These are phyloP conservation scores for Xylariaceae sp. DNA, from an alignment of 2,329 filamentous ascomycete species.

Conservation along the genomic window DNA sequence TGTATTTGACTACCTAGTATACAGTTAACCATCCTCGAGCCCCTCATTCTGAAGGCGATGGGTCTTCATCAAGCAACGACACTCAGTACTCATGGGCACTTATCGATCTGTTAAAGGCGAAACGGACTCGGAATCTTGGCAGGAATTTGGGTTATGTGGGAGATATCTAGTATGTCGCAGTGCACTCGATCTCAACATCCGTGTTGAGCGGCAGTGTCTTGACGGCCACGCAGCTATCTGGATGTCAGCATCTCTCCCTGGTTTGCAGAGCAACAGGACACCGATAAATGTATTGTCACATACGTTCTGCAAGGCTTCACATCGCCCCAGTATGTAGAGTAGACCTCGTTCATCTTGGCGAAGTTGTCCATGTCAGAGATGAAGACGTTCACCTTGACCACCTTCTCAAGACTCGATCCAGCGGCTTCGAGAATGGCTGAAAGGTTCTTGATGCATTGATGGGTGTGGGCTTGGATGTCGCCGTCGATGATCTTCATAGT, in stretches of 20 bases:
- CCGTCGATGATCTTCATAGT: constrained; percentile 58
- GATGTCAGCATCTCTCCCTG: constrained; percentile 6
- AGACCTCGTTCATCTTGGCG: constrained; percentile 69
- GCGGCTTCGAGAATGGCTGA: constrained; percentile 65
- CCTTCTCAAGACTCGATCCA: constrained; percentile 59
- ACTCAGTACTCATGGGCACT: too few species aligned
- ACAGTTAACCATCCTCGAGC: too few species aligned
- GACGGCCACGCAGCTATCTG: constrained; percentile 78
- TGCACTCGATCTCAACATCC: constrained; percentile 85
- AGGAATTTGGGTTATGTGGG: background rate
- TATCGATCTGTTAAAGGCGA: constrained; percentile 1
- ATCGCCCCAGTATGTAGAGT: constrained; percentile 63
- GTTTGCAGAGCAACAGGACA: background rate
- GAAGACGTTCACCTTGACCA: constrained; percentile 73
- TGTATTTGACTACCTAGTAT: too few species aligned
- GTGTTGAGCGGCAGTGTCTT: constrained; percentile 84
- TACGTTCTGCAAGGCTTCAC: constrained; percentile 44
- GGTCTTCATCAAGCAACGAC: too few species aligned
- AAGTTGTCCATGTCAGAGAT: constrained; percentile 71
- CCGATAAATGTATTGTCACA: constrained; percentile 13
- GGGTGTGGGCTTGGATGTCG: constrained; percentile 63
- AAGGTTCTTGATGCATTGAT: constrained; percentile 68
- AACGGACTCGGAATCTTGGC: too few species aligned
- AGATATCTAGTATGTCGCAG: constrained; percentile 46
- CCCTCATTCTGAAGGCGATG: too few species aligned